Evolutionary conservation across 2,329 filamentous ascomycete genomes (phyloP).

Genomic region (Clarireedia homoeocarpa): DNA sequence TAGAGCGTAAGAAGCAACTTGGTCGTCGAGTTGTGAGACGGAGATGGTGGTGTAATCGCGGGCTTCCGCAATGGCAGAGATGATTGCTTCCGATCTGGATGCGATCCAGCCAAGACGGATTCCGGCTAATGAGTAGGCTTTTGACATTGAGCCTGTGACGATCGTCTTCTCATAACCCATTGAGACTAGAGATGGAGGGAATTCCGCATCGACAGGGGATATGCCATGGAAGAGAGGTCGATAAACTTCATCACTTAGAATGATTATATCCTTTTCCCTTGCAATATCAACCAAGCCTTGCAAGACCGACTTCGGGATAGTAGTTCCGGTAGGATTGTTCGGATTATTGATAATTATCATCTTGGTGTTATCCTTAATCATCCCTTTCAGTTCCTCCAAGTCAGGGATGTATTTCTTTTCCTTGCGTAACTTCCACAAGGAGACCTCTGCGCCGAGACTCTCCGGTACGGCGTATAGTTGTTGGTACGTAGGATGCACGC

Average conservation of each 20-base stretch:
- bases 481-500: conserved; percentile 81
- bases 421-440: conserved; percentile 63
- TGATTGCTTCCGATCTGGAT: conserved; percentile 51
- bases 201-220: conserved; percentile 32
- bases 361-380: conserved; percentile 65
- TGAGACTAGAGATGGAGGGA: conserved; percentile 61
- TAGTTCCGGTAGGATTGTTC: conserved; percentile 73
- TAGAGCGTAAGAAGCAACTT: conserved; percentile 68
- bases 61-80: conserved; percentile 54
- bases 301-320: conserved; percentile 55
- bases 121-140: conserved; percentile 76
- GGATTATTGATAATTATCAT: conserved; percentile 67
- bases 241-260: conserved; percentile 78
- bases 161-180: conserved; percentile 65
- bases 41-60: conserved; percentile 83
- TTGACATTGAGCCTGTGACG: conserved; percentile 74
- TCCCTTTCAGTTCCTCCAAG: conserved; percentile 52
- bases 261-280: conserved; percentile 50
- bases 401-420: conserved; percentile 61
- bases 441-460: conserved; percentile 68
- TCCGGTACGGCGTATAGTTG: conserved; percentile 71
- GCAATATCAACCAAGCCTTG: conserved; percentile 57
- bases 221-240: conserved; percentile 65
- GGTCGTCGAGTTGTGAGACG: conserved; percentile 75
- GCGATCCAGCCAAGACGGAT: conserved; percentile 80